A percentile compares a stretch with the other conserved stretches of the same genome.
Conservation (phyloP, 352 stramenopile genomes). For the Globisporangium splendens region DNA sequence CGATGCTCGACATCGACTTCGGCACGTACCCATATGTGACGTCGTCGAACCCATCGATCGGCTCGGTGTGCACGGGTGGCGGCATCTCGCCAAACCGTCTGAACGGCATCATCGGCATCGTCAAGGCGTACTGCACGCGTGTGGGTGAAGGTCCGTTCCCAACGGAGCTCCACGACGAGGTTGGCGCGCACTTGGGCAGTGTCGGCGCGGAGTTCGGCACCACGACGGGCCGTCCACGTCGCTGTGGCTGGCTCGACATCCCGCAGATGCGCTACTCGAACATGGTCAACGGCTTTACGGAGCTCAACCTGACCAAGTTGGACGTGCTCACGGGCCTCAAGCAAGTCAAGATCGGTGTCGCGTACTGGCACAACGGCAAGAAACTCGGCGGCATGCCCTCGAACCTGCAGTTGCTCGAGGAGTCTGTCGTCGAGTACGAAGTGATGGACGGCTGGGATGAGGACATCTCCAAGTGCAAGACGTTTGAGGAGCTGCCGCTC, state of each 20-base stretch:
- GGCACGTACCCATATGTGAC: conserved; percentile 99
- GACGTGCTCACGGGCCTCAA: conserved; percentile 98
- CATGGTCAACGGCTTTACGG: conserved; percentile 95
- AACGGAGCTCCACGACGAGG: conserved; percentile 93
- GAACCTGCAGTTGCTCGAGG: conserved; percentile 90
- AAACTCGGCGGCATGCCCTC: conserved; percentile 94
- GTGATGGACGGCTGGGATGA: conserved; percentile 93
- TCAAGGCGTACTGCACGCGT: conserved; percentile 99
- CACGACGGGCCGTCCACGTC: conserved; percentile 95
- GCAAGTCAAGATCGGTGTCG: conserved; percentile 93
- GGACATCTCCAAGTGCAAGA: conserved; percentile 95
- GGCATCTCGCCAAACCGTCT: conserved; percentile 92
- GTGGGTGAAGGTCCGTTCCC: conserved; percentile 99
- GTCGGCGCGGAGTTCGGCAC: conserved; percentile 97
- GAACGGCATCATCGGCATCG: conserved; percentile 96
- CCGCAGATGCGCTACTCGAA: conserved; percentile 93
- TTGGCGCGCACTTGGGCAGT: conserved; percentile 88
- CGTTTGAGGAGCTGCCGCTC: conserved; percentile 95
- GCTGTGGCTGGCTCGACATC: conserved; percentile 99
- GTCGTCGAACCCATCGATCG: conserved; percentile 97
- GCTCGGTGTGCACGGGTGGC: conserved; percentile 95
- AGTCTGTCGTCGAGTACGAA: conserved; percentile 96
- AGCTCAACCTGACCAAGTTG: conserved; percentile 99
- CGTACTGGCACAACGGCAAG: conserved; percentile 95
- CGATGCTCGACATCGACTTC: conserved; percentile 99